Evolutionary conservation across 441 rosid species (phyloP).

Genomic region (Iberis amara): DNA sequence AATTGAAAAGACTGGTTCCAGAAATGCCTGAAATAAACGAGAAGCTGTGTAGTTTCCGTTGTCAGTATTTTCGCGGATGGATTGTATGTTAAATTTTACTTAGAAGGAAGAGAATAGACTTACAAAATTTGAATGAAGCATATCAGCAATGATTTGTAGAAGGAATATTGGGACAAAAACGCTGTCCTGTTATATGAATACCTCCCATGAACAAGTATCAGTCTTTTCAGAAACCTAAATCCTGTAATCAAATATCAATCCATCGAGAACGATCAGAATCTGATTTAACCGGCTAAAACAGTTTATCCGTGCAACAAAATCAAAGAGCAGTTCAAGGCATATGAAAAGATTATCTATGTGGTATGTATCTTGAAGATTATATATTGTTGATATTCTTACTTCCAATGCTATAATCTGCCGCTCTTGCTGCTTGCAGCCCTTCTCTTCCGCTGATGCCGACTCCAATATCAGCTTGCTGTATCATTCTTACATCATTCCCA

Average conservation of each 20-base stretch:
- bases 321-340: neutral
- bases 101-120: constrained; percentile 36
- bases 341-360: neutral
- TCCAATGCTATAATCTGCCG: constrained; percentile 97
- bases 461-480: constrained; percentile 96
- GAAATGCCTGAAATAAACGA: constrained; percentile 99
- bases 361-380: neutral
- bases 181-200: constrained; percentile 98
- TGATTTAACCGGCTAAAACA: neutral
- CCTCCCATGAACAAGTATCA: constrained; percentile 94
- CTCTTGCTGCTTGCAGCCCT: constrained; percentile 98
- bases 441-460: constrained; percentile 99
- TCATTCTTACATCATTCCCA: constrained; percentile 99
- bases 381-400: constrained; percentile 44
- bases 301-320: neutral
- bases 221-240: constrained; percentile 85
- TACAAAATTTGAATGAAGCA: constrained; percentile 99
- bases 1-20: constrained; percentile 97
- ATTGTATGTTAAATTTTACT: constrained; percentile 10
- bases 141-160: constrained; percentile 84
- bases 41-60: constrained; percentile 51
- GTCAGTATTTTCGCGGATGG: constrained; percentile 40
- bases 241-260: constrained; percentile 45
- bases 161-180: constrained; percentile 92
- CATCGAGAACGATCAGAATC: constrained; percentile 11